A percentile compares a stretch with the other conserved stretches of the same genome.
Conservation (phyloP, 2,329 filamentous ascomycete species). For the Thelonectria discophora region DNA sequence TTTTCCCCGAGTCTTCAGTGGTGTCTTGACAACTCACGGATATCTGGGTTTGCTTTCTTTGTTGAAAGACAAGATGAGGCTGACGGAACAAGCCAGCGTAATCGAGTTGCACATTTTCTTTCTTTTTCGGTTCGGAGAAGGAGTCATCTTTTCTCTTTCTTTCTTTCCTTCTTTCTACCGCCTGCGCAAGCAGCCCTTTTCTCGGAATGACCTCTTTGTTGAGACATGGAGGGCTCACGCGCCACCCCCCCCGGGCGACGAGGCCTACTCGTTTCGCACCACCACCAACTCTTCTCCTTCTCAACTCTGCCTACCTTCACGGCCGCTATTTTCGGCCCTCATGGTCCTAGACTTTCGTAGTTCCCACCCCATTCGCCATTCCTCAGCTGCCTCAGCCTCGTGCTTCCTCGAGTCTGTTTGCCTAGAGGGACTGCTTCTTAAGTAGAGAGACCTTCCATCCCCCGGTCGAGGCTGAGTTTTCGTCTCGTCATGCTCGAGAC, state of each 20-base stretch:
- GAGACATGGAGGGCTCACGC: conserved; percentile 3
- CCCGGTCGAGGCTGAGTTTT: conserved; percentile 2
- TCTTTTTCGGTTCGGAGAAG: background rate
- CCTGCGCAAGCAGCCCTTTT: too few species aligned
- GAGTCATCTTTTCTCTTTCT: background rate
- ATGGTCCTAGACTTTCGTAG: background rate
- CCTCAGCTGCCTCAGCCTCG: conserved; percentile 26
- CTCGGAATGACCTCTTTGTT: conserved; percentile 24
- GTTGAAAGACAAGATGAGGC: background rate
- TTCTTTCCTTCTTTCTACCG: conserved; percentile 3
- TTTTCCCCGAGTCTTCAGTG: background rate
- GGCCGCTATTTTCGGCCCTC: conserved; percentile 12
- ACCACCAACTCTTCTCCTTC: too few species aligned
- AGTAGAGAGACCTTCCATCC: conserved; percentile 18
- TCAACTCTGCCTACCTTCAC: background rate
- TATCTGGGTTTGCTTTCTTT: background rate
- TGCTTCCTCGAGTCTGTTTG: conserved; percentile 15
- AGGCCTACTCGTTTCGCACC: too few species aligned
- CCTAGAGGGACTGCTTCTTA: conserved; percentile 4
- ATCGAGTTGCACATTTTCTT: background rate
- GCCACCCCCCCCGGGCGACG: too few species aligned
- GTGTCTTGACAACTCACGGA: too few species aligned
- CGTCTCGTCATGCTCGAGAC: conserved; percentile 7
- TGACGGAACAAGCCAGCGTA: too few species aligned
- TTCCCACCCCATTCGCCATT: background rate